phyloP scores from a whole-genome alignment of 139 green algal species.

The Tetraselmis chui region DNA sequence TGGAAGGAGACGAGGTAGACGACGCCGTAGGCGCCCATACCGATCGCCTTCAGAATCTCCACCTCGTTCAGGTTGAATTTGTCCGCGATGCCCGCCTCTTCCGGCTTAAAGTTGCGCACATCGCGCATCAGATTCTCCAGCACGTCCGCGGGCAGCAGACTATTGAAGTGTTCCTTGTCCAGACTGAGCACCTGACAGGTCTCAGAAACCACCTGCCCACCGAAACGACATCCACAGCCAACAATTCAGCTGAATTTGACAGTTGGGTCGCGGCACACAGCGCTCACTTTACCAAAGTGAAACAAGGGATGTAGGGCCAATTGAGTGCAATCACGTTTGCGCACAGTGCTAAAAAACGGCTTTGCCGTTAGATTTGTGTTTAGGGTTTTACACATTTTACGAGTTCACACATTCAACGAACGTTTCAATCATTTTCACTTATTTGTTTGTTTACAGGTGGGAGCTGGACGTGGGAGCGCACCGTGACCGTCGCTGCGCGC shows the following conservation, averaged over 20 bases:
- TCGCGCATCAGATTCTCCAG: not conserved
- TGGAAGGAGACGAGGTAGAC: not conserved
- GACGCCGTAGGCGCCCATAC: not conserved
- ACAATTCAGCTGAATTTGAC: no score
- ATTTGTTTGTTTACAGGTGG: no score
- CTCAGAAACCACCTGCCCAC: not conserved
- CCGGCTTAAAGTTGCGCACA: not conserved
- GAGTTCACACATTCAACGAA: no score
- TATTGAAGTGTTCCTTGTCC: not conserved
- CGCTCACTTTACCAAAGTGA: no score
- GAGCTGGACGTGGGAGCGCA: constrained; percentile 20
- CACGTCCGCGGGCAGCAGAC: not conserved
- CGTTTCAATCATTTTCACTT: no score
- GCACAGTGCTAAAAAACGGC: no score
- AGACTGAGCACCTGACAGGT: not conserved
- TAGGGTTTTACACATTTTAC: no score
- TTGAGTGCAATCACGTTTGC: no score
- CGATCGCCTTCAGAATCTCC: not conserved
- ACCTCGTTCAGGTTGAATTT: not conserved
- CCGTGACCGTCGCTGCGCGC: constrained; percentile 60
- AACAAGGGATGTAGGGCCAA: no score
- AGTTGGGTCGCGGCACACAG: no score
- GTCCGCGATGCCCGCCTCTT: not conserved
- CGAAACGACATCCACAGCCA: no score
- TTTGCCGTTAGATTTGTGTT: no score